phyloP scores from a whole-genome alignment of 441 rosid species.

The Pelargonium citronellum region DNA sequence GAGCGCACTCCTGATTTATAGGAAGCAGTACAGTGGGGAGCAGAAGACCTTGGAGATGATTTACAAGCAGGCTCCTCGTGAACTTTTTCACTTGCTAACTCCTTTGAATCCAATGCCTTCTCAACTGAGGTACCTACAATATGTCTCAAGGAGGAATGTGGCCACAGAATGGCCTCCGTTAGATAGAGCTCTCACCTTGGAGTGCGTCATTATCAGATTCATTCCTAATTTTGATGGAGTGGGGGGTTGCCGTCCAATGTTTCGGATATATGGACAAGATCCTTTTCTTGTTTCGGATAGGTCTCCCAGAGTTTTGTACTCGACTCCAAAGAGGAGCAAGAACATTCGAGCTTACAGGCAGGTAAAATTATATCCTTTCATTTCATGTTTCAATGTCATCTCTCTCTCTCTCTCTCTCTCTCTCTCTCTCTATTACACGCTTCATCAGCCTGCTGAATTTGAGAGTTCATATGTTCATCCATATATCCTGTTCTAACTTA shows the following conservation, averaged over 20 bases:
- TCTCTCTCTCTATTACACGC: neutral
- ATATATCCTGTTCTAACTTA: neutral
- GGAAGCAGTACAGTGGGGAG: slow-evolving; percentile 82
- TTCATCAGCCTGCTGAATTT: neutral
- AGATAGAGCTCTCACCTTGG: slow-evolving; percentile 81
- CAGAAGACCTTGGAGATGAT: slow-evolving; percentile 87
- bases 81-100: slow-evolving; percentile 70
- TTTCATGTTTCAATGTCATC: neutral
- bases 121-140: slow-evolving; percentile 81
- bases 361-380: slow-evolving; percentile 34
- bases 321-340: slow-evolving; percentile 58
- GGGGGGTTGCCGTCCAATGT: slow-evolving; percentile 80
- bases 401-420: neutral
- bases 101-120: slow-evolving; percentile 84
- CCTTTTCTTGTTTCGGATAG: slow-evolving; percentile 55
- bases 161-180: slow-evolving; percentile 89
- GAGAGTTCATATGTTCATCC: neutral
- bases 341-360: slow-evolving; percentile 58
- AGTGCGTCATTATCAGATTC: slow-evolving; percentile 71
- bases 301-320: slow-evolving; percentile 46
- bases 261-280: slow-evolving; percentile 83
- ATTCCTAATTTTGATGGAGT: slow-evolving; percentile 64
- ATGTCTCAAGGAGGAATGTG: slow-evolving; percentile 77
- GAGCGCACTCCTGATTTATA: slow-evolving; percentile 68
- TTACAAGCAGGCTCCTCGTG: slow-evolving; percentile 82